Evolutionary conservation across 2,329 filamentous ascomycete species (phyloP), one percentile per base, ranked within the genome.

Genomic region (Alternaria brassicicola): DNA sequence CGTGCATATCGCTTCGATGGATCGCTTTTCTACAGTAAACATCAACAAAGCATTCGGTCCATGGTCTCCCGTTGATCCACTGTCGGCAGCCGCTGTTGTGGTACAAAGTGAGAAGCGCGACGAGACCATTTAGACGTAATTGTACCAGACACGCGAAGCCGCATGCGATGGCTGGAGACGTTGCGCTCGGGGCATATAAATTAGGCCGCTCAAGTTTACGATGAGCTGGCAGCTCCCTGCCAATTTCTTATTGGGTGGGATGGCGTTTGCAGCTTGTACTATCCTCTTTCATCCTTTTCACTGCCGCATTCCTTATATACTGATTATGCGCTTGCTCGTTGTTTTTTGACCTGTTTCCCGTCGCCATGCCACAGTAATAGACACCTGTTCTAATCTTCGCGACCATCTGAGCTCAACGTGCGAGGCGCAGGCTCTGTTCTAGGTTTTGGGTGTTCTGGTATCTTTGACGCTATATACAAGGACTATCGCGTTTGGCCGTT

Each of bases 331-430:
- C 73, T 67, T 75, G 69, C 68, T 64, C 64, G 64, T 64, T 65
- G 61, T 64, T 50, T 59, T 61, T 69, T 55, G 67, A 66, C 64
- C 69, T 67, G 66, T 75, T 67, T 61, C 66, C 61, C 62, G 62
- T 69, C 66, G 61, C 64, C 67, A 72, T 76, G 74, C 76, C 72
- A 76, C 75, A 74, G 73, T 73, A 74, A 70, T 74, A 74, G 59
- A 67, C 65, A 54, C 56, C 53, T 65, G 68, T 68, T 71, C 63
- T 66, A 61, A 67, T 64, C 57, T 64, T 65, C 57, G 64, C 65
- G 47, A 60, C 49, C 59, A 39, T 55, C 51, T 55, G 55, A 64
- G 48, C 57, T 47, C 48, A 48, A 62, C 58, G 64, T 71, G 66
- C 63, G 60, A 66, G 57, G 66, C 25, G 33, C 66, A 74, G 67